Evolutionary conservation across 805 yeast genomes (phyloP).

Genomic region (Starmerella ratchasimensis): DNA sequence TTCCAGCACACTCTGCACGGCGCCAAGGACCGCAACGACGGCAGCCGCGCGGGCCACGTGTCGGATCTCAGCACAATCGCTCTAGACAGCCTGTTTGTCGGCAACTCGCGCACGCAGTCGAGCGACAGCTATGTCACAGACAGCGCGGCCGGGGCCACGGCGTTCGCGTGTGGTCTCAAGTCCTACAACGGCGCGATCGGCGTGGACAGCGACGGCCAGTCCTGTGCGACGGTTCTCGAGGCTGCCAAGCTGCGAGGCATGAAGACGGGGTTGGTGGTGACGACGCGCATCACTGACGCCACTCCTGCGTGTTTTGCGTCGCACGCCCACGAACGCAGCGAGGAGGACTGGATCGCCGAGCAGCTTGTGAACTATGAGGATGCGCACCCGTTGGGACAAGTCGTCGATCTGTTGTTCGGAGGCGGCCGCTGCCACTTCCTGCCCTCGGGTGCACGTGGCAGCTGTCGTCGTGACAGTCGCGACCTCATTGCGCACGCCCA

Average conservation of each 20-base stretch:
- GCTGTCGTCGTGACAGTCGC: constrained; percentile 58
- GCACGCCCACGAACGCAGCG: constrained; percentile 61
- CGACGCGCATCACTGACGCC: constrained; percentile 86
- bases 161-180: constrained; percentile 73
- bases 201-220: constrained; percentile 51
- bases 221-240: constrained; percentile 81
- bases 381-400: constrained; percentile 59
- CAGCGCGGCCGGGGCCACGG: constrained; percentile 96
- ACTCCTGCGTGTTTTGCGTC: constrained; percentile 85
- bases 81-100: constrained; percentile 60
- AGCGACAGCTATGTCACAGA: constrained; percentile 70
- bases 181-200: constrained; percentile 85
- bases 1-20: constrained; percentile 36
- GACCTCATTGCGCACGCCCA: constrained; percentile 55
- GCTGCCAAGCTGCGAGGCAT: constrained; percentile 73
- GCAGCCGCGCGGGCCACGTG: neutral
- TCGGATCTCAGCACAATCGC: constrained; percentile 38
- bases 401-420: constrained; percentile 81
- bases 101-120: constrained; percentile 75
- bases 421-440: constrained; percentile 70
- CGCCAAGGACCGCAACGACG: constrained; percentile 25
- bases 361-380: constrained; percentile 59
- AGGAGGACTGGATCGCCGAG: constrained; percentile 74
- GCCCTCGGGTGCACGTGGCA: constrained; percentile 38
- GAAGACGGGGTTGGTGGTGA: constrained; percentile 79